phyloP scores from a whole-genome alignment of 83 land plant species.

The Isoetes engelmannii region DNA sequence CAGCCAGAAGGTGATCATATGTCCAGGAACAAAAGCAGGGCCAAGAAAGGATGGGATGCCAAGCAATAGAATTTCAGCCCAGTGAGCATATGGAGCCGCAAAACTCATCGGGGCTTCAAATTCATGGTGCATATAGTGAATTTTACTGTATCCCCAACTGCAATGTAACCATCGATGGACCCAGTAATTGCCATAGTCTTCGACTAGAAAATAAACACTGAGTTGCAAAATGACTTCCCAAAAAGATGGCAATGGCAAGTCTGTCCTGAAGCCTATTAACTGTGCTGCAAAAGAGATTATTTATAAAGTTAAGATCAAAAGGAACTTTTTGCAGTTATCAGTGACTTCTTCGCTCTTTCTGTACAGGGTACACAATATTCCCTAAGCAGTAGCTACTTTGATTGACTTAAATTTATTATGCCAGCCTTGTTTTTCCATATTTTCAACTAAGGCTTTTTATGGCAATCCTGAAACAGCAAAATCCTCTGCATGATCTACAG shows the following conservation, averaged over 20 bases:
- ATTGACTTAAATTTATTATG: too few relatives aligned
- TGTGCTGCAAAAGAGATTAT: too few relatives aligned
- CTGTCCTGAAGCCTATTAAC: slow-evolving; percentile 28
- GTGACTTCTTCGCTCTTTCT: too few relatives aligned
- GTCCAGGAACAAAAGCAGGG: slow-evolving; percentile 78
- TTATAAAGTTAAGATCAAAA: too few relatives aligned
- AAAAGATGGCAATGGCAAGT: slow-evolving; percentile 72
- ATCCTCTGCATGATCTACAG: too few relatives aligned
- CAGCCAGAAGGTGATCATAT: slow-evolving; percentile 92
- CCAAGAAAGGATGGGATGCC: slow-evolving; percentile 86
- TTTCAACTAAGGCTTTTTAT: too few relatives aligned
- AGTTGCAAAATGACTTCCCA: slow-evolving; percentile 60
- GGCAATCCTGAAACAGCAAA: too few relatives aligned
- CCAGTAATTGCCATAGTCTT: slow-evolving; percentile 93
- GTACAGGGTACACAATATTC: too few relatives aligned
- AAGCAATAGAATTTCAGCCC: slow-evolving; percentile 75
- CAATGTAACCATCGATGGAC: slow-evolving; percentile 72
- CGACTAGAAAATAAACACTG: slow-evolving; percentile 56
- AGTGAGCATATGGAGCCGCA: slow-evolving; percentile 96
- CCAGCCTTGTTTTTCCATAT: too few relatives aligned
- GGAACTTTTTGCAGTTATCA: too few relatives aligned
- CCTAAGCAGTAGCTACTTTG: too few relatives aligned
- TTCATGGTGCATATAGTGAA: slow-evolving; percentile 83
- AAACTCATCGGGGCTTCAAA: slow-evolving; percentile 77
- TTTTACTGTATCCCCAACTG: slow-evolving; percentile 87